phyloP scores from a whole-genome alignment of 257 asterid genomes.

The Capsicum pubescens region DNA sequence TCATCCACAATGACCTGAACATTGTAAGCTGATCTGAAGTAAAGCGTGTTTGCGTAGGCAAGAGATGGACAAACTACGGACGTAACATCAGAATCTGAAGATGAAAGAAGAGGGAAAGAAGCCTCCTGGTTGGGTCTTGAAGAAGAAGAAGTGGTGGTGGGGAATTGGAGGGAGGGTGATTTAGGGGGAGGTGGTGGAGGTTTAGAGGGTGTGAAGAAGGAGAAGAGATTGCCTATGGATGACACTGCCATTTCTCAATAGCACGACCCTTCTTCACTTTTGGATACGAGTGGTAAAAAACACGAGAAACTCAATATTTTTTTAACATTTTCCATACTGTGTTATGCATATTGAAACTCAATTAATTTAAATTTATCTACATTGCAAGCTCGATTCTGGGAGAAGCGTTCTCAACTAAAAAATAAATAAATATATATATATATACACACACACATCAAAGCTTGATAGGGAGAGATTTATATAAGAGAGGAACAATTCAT shows the following conservation, averaged over 20 bases:
- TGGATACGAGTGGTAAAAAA: not conserved
- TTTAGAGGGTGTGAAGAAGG: slow-evolving; percentile 60
- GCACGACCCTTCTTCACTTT: not conserved
- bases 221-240: slow-evolving; percentile 57
- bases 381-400: no score
- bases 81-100: slow-evolving; percentile 42
- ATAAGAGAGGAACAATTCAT: no score
- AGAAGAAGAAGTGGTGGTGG: slow-evolving; percentile 5
- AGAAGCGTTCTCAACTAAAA: no score
- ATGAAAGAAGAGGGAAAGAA: not conserved
- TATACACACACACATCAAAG: no score
- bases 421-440: no score
- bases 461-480: no score
- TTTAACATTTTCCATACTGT: no score
- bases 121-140: not conserved
- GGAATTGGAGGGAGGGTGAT: slow-evolving; percentile 43
- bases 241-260: slow-evolving; percentile 31
- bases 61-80: slow-evolving; percentile 74
- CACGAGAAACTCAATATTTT: no score
- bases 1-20: slow-evolving; percentile 83
- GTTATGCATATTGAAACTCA: no score
- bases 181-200: slow-evolving; percentile 44
- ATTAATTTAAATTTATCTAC: no score
- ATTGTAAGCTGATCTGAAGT: slow-evolving; percentile 66
- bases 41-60: slow-evolving; percentile 65